These are phyloP conservation scores for Aureobasidium subglaciale DNA, from an alignment of 2,329 filamentous ascomycete species.

Conservation along the genomic window DNA sequence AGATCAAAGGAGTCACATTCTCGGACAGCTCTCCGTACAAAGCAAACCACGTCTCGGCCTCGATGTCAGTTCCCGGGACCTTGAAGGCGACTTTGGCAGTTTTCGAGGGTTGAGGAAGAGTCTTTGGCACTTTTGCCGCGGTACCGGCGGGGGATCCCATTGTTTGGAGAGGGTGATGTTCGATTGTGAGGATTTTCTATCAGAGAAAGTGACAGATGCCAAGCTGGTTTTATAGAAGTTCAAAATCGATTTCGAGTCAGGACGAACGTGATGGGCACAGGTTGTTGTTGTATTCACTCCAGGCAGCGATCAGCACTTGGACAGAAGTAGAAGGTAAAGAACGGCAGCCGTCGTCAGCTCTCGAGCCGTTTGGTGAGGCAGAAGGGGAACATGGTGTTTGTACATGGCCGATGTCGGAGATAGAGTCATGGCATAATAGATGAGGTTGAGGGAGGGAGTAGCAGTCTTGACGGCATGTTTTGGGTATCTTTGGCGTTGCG, in stretches of 20 bases:
- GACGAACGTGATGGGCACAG: background rate
- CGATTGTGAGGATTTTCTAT: background rate
- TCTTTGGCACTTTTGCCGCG: constrained; percentile 20
- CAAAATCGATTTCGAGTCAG: background rate
- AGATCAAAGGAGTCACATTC: constrained; percentile 28
- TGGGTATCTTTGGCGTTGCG: background rate
- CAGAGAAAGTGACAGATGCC: background rate
- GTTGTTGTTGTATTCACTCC: background rate
- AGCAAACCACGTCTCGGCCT: constrained; percentile 35
- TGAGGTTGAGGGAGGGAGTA: background rate
- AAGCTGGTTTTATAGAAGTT: background rate
- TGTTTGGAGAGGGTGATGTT: background rate
- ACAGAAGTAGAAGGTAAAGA: constrained; percentile 12
- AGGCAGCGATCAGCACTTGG: constrained; percentile 14
- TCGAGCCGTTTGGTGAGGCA: background rate
- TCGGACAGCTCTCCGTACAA: constrained; percentile 32
- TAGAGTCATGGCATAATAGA: background rate
- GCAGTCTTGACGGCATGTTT: background rate
- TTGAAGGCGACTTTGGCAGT: constrained; percentile 29
- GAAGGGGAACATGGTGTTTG: background rate
- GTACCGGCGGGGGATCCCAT: background rate
- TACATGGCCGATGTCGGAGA: constrained; percentile 8
- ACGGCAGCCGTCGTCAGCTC: constrained; percentile 1
- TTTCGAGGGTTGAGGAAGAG: constrained; percentile 22
- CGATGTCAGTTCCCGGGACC: constrained; percentile 27